Evolutionary conservation across 169 alveolate species (phyloP).

Genomic region (Eimeria mitis): DNA sequence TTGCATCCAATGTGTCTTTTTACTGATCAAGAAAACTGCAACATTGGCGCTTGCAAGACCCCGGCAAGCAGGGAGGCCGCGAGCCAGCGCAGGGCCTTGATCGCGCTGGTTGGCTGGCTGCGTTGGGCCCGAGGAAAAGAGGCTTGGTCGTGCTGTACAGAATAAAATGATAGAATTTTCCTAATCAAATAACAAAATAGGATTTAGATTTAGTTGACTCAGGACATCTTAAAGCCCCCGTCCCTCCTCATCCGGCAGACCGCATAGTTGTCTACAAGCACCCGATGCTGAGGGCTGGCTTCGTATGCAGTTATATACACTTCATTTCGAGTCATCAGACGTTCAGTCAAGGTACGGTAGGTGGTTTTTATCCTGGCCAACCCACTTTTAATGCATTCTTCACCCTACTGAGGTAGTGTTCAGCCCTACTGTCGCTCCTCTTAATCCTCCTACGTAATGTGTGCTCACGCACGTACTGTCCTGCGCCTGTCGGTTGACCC

Average conservation of each 20-base stretch:
- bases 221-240: background rate
- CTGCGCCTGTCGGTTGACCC: background rate
- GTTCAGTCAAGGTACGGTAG: background rate
- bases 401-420: background rate
- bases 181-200: background rate
- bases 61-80: background rate
- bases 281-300: background rate
- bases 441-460: no score
- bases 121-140: background rate
- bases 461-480: background rate
- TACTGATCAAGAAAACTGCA: background rate
- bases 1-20: background rate
- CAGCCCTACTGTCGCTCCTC: background rate
- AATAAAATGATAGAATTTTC: background rate
- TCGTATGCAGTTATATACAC: background rate
- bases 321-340: background rate
- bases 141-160: background rate
- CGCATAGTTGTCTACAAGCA: background rate
- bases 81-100: background rate
- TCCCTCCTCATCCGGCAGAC: background rate
- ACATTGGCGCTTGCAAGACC: background rate
- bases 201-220: background rate
- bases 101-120: constrained; percentile 19
- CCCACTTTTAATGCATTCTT: background rate
- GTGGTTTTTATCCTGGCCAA: background rate